A percentile compares a stretch with the other conserved stretches of the same genome.
phyloP scores from a whole-genome alignment of 2,329 filamentous ascomycete species.

The Alternaria arborescens region DNA sequence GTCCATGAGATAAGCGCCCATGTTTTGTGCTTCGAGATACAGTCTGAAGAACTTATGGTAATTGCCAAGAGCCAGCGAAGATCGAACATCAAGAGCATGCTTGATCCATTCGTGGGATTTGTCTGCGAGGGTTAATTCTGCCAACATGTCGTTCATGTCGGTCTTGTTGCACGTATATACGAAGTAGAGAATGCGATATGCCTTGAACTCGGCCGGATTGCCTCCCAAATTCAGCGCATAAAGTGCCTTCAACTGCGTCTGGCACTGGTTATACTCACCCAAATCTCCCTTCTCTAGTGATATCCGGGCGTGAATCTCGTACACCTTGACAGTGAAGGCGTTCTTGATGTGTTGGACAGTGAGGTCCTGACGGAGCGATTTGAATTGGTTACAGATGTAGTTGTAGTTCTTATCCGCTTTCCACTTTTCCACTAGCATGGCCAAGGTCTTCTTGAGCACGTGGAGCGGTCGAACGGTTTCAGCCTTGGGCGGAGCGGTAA shows the following conservation, averaged over 20 bases:
- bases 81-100: slow-evolving; percentile 90
- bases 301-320: slow-evolving; percentile 97
- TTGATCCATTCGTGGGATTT: slow-evolving; percentile 84
- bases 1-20: slow-evolving; percentile 98
- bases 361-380: slow-evolving; percentile 95
- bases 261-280: slow-evolving; percentile 99
- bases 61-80: slow-evolving; percentile 89
- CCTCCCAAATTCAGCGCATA: slow-evolving; percentile 89
- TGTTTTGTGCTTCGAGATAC: slow-evolving; percentile 91
- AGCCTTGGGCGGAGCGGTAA: slow-evolving; percentile 88
- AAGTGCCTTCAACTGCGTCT: slow-evolving; percentile 93
- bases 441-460: slow-evolving; percentile 83
- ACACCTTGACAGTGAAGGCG: slow-evolving; percentile 94
- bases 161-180: slow-evolving; percentile 98
- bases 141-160: slow-evolving; percentile 96
- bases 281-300: slow-evolving; percentile 97
- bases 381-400: slow-evolving; percentile 99
- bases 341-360: slow-evolving; percentile 98
- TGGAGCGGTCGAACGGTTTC: slow-evolving; percentile 85
- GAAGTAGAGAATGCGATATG: slow-evolving; percentile 99
- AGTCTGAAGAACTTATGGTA: slow-evolving; percentile 98
- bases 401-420: slow-evolving; percentile 90
- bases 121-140: slow-evolving; percentile 98
- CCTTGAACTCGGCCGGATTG: slow-evolving; percentile 94
- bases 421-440: slow-evolving; percentile 94